Percentiles rank a stretch among this genome's conserved stretches.
Evolutionary conservation across 2,329 filamentous ascomycete species (phyloP).

Genomic region (Penicillium sp.): DNA sequence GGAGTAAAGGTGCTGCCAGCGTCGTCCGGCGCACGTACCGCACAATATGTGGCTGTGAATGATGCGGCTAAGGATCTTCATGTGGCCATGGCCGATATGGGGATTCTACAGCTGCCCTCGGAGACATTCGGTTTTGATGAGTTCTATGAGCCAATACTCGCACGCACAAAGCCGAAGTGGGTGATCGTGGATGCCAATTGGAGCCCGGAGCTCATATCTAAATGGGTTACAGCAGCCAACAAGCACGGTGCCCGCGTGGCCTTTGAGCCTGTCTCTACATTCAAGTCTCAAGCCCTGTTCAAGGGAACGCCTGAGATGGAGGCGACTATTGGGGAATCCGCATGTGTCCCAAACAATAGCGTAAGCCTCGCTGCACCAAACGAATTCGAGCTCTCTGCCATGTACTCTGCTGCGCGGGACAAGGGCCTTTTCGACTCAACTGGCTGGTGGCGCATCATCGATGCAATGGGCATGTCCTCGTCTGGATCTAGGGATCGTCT

Average conservation of each 20-base stretch:
- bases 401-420: slow-evolving; percentile 73
- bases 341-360: slow-evolving; percentile 64
- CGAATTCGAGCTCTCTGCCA: slow-evolving; percentile 75
- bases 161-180: slow-evolving; percentile 68
- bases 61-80: slow-evolving; percentile 80
- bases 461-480: slow-evolving; percentile 74
- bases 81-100: slow-evolving; percentile 97
- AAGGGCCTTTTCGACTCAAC: slow-evolving; percentile 70
- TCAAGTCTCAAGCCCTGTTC: slow-evolving; percentile 77
- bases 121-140: slow-evolving; percentile 46
- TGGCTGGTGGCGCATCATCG: slow-evolving; percentile 80
- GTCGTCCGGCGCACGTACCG: slow-evolving; percentile 68
- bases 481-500: slow-evolving; percentile 73
- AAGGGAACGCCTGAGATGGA: slow-evolving; percentile 24
- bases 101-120: slow-evolving; percentile 66
- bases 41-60: slow-evolving; percentile 91
- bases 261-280: slow-evolving; percentile 87
- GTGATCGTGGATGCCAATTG: slow-evolving; percentile 89
- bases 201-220: slow-evolving; percentile 66
- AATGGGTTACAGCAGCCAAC: slow-evolving; percentile 69
- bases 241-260: slow-evolving; percentile 64
- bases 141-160: slow-evolving; percentile 68
- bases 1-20: slow-evolving; percentile 65
- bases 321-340: slow-evolving; percentile 37
- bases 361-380: slow-evolving; percentile 84